Conservation (phyloP, 1,284 basidiomycete genomes). For the Ustilago trichophora region DNA sequence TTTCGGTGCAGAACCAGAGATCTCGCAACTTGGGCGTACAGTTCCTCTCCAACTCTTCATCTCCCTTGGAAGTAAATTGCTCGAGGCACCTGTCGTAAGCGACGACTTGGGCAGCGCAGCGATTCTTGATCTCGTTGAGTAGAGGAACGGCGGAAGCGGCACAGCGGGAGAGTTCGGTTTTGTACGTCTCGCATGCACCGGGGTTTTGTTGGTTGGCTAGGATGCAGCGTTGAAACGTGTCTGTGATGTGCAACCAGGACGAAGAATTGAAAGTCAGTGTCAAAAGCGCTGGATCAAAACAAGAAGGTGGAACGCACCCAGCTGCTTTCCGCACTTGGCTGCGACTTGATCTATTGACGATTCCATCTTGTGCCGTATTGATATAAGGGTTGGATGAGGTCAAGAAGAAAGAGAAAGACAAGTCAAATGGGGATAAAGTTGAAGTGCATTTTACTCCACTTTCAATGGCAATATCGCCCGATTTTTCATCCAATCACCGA, state of each 20-base stretch:
- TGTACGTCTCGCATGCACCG: constrained; percentile 43
- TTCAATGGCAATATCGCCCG: constrained; percentile 9
- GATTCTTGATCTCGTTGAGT: constrained; percentile 57
- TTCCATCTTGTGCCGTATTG: constrained; percentile 32
- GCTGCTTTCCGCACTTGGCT: constrained; percentile 51
- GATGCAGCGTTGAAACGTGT: constrained; percentile 61
- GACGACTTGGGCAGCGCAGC: constrained; percentile 49
- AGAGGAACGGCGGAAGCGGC: constrained; percentile 59
- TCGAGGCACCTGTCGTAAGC: constrained; percentile 61
- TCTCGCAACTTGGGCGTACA: constrained; percentile 56
- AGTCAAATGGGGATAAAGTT: constrained; percentile 1
- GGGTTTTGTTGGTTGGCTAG: constrained; percentile 55
- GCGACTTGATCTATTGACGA: constrained; percentile 52
- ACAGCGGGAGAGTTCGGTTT: constrained; percentile 52
- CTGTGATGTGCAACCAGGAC: constrained; percentile 4
- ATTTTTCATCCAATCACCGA: not conserved
- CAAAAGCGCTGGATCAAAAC: no score
- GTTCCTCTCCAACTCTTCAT: constrained; percentile 51
- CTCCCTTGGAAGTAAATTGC: constrained; percentile 31
- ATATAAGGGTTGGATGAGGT: not conserved
- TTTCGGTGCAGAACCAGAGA: constrained; percentile 60
- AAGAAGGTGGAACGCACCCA: no score
- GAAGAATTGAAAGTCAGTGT: not conserved
- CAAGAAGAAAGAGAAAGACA: constrained; percentile 1
- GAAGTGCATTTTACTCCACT: constrained; percentile 1